phyloP scores from a whole-genome alignment of 768 basidiomycete species.

The Chalciporus chontae region DNA sequence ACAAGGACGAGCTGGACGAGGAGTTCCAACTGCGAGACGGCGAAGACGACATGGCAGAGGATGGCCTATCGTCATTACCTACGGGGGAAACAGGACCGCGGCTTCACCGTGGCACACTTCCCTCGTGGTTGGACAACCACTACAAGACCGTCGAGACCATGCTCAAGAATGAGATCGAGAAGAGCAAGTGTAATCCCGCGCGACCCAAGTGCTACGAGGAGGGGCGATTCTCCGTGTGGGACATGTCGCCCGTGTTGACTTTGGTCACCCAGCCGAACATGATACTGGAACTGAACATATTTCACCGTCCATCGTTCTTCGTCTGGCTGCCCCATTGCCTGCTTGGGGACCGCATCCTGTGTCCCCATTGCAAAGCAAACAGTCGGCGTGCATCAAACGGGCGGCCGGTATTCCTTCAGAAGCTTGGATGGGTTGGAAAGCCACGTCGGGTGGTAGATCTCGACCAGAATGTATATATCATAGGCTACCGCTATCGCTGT shows the following conservation, averaged over 20 bases:
- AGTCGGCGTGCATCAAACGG: neutral
- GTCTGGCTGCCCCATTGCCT: neutral
- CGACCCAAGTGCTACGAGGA: conserved; percentile 1
- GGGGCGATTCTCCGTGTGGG: neutral
- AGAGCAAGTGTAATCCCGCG: neutral
- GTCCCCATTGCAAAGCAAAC: neutral
- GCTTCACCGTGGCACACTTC: neutral
- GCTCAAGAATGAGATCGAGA: neutral
- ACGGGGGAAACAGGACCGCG: neutral
- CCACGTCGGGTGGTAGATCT: conserved; percentile 16
- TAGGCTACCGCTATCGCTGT: conserved; percentile 25
- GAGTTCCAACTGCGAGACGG: neutral
- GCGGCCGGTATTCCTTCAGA: neutral
- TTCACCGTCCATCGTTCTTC: neutral
- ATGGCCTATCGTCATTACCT: too few relatives aligned
- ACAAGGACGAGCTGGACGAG: neutral
- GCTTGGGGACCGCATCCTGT: neutral
- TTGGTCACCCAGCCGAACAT: neutral
- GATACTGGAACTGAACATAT: neutral
- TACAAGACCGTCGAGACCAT: neutral
- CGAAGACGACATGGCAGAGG: neutral
- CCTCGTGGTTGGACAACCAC: neutral
- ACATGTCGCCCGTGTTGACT: neutral
- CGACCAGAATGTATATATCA: conserved; percentile 17
- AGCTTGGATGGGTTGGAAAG: neutral